Percentiles rank a stretch among this genome's conserved stretches.
Conservation (phyloP, 1,139 yeast species). For the Zhuliangozyma parablackwelliae region DNA sequence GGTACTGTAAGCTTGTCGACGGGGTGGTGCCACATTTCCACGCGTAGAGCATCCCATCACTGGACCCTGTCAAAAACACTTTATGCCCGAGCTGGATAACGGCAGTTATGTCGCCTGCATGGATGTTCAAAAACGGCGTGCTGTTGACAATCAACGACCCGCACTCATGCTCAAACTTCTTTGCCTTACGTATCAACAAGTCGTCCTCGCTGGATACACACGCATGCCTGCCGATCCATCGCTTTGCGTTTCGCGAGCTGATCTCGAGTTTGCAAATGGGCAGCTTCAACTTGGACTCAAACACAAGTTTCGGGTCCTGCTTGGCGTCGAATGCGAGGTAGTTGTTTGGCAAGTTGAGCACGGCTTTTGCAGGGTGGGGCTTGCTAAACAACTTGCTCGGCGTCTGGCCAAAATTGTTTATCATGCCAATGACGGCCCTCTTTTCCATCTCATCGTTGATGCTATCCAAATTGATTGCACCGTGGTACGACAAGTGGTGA, state of each 20-base stretch:
- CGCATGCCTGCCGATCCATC: slow-evolving; percentile 46
- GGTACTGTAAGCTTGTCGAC: slow-evolving; percentile 32
- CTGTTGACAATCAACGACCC: slow-evolving; percentile 42
- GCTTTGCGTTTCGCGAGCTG: slow-evolving; percentile 24
- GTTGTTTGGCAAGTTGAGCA: slow-evolving; percentile 30
- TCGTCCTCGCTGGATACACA: slow-evolving; percentile 37
- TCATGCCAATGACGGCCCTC: slow-evolving; percentile 73
- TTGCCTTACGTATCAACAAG: slow-evolving; percentile 33
- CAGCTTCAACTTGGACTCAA: slow-evolving; percentile 31
- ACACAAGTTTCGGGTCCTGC: slow-evolving; percentile 23
- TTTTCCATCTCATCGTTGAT: slow-evolving; percentile 70
- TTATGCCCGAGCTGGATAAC: slow-evolving; percentile 35
- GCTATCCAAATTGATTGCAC: slow-evolving; percentile 71
- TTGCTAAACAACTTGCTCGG: slow-evolving; percentile 64
- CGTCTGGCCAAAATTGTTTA: slow-evolving; percentile 88
- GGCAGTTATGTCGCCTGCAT: slow-evolving; percentile 29
- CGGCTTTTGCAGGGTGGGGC: slow-evolving; percentile 56
- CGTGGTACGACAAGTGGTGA: slow-evolving; percentile 77
- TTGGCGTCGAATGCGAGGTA: slow-evolving; percentile 19
- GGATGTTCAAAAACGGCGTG: slow-evolving; percentile 38
- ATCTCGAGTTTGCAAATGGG: slow-evolving; percentile 40
- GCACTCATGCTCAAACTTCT: slow-evolving; percentile 19
- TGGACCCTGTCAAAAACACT: slow-evolving; percentile 48
- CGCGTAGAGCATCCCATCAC: slow-evolving; percentile 51
- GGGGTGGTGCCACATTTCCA: slow-evolving; percentile 44